A percentile compares a stretch with the other conserved stretches of the same genome.
These are phyloP conservation scores for Suhomyces anneliseae DNA, from an alignment of 1,139 yeast species.

Conservation along the genomic window DNA sequence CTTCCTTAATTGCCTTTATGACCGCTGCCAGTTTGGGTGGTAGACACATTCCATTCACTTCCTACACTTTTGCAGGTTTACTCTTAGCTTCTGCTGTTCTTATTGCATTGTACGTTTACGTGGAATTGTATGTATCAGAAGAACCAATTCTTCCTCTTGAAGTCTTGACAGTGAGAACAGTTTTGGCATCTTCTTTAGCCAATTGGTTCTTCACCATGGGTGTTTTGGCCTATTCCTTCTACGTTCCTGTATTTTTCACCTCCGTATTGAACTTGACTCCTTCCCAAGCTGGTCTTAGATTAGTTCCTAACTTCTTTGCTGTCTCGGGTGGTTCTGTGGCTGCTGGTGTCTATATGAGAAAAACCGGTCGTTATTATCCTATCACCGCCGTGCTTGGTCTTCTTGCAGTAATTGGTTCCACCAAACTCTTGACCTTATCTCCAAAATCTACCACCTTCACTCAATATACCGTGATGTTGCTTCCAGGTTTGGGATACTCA, in stretches of 20 bases:
- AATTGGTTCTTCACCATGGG: constrained; percentile 67
- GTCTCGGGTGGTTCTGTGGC: constrained; percentile 67
- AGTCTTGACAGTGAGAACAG: constrained; percentile 56
- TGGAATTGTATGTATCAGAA: constrained; percentile 54
- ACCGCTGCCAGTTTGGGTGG: constrained; percentile 74
- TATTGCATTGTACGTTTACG: constrained; percentile 40
- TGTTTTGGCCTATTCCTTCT: constrained; percentile 55
- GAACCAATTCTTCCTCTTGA: constrained; percentile 71
- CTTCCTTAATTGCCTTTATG: constrained; percentile 52
- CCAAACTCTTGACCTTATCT: constrained; percentile 37
- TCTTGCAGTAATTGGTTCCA: constrained; percentile 47
- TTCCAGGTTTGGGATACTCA: constrained; percentile 25
- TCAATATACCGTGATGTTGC: constrained; percentile 17
- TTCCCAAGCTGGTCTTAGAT: constrained; percentile 60
- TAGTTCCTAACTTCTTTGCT: constrained; percentile 68
- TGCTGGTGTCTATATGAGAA: constrained; percentile 68
- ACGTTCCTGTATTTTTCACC: constrained; percentile 63
- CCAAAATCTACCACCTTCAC: constrained; percentile 41
- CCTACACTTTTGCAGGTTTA: constrained; percentile 33
- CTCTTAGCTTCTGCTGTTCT: constrained; percentile 20
- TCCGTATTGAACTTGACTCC: constrained; percentile 57
- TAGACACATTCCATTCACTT: constrained; percentile 45
- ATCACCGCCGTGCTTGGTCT: constrained; percentile 48
- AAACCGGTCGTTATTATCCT: constrained; percentile 64
- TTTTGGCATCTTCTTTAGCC: constrained; percentile 62